Base-by-base conservation (phyloP, 2,329 filamentous ascomycete species). In the Magnaporthiopsis rhizophila region DNA sequence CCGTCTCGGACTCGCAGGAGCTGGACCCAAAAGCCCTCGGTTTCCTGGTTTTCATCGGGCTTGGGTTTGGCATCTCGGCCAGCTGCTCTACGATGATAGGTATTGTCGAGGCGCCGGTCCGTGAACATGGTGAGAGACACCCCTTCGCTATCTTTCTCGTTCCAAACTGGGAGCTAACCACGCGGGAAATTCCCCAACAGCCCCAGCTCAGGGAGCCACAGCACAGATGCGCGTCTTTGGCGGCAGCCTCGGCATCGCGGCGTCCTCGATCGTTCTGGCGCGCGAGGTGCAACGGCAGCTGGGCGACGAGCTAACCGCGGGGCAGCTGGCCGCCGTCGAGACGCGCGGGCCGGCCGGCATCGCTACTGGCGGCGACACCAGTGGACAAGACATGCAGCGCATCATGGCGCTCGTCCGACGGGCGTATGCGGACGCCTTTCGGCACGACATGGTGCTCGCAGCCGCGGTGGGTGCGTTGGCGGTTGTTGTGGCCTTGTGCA, bases 241-340 rank as follows among this genome's bases (percentile, higher is more conserved):
- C 5, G 82, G 83, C 7, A 83, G 81, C 65, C 73, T 85, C 34
- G 83, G 83, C 3, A 83, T 85, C 63, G 80, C 83, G 3, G 76
- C 79, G 1, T 84, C 81, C 26, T 80, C 82, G 0, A 79, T 79
- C 21, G 75, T 84, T 21, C 68, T 83, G 4, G 75, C 68, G 58
- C 73, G 66, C 62, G 74, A 69, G 68, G 73, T 72, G 58, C 71
- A 69, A 32, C 64, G 71, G 3, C 67, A 72, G 32, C 68, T 78
- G 45, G 66, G 67, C 2, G 72, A 69, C n/a, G 64, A 71, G 4
- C 59, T 77, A 3, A 67, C 72, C 11, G 64, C 71, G 1, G 65
- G 70, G 9, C 70, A 77, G 57, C 66, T 76, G 21, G 66, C 69
- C 28, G 71, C 67, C 50, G 28, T 65, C 53, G 65, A 61, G 30